Base-by-base conservation (phyloP, 2,329 filamentous ascomycete genomes). In the Cladophialophora yegresii region DNA sequence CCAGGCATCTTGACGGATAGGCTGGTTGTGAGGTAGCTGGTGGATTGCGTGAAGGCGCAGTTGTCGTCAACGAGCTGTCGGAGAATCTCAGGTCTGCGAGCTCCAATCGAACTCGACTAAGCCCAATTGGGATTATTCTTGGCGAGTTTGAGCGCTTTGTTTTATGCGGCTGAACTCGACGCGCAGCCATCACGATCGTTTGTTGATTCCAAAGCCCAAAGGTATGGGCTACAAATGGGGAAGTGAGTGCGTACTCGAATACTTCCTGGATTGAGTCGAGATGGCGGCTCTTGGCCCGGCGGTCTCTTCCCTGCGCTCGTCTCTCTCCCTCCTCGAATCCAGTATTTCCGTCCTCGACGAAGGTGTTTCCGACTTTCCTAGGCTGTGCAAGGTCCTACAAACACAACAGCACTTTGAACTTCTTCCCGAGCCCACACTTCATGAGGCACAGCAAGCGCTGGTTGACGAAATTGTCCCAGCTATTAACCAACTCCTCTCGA, bases 401-500 rank as follows among this genome's bases (percentile, higher is more conserved):
- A 86, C 85, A 5, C 87, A 84, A 62, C 71, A 96, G 89, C 93
- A 96, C 79, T 97, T 96, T 78, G 93, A 97, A 76, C 87, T 96
- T 49, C 90, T 96, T 71, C 91, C 92, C 16, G 91, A 96, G 75
- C 86, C 89, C 12, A 90, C 90, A 58, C 86, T 97, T 51, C 87
- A 88, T 66, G 85, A 89, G 67, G 93, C 93, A 33, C 93, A 97
- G 77, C 83, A 90, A 70, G 88, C 91, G 4, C 86, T 97, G 20
- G 89, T 92, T 71, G 90, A 91, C 72, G 92, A 96, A 75, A 95
- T 96, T 71, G 88, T 89, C n/a, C 93, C 93, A 8, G 92, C 92
- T 76, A 90, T 96, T 68, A 82, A 88, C 32, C 85, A 87, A 63
- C 85, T 97, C 1, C 87, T 97, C 58, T 85, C 87, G 67, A 88